A percentile compares a stretch with the other conserved stretches of the same genome.
phyloP scores from a whole-genome alignment of 2,329 filamentous ascomycete species.

The Pezizomycotina sp. region DNA sequence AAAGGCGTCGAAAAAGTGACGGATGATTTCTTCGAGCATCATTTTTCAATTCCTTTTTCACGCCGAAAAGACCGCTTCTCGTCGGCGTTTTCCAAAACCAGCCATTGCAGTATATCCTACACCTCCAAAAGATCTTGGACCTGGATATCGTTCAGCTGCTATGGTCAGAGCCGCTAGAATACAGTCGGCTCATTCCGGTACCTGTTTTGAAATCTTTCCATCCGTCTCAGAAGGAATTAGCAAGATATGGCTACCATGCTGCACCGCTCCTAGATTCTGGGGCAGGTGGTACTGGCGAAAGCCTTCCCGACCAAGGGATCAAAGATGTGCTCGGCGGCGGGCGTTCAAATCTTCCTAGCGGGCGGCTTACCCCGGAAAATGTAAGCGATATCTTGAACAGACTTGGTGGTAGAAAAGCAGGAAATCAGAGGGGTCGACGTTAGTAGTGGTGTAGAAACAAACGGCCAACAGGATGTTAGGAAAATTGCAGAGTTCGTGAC shows the following conservation, averaged over 20 bases:
- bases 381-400: slow-evolving; percentile 49
- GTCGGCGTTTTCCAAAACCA: slow-evolving; percentile 94
- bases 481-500: slow-evolving; percentile 66
- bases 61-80: slow-evolving; percentile 50
- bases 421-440: slow-evolving; percentile 73
- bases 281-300: slow-evolving; percentile 61
- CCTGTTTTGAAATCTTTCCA: slow-evolving; percentile 79
- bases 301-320: slow-evolving; percentile 55
- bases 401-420: slow-evolving; percentile 43
- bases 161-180: slow-evolving; percentile 80
- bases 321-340: slow-evolving; percentile 52
- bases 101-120: slow-evolving; percentile 62
- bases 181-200: slow-evolving; percentile 74
- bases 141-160: slow-evolving; percentile 89
- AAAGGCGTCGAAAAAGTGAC: slow-evolving; percentile 18
- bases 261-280: slow-evolving; percentile 77
- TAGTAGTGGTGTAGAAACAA: slow-evolving; percentile 79
- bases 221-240: slow-evolving; percentile 39
- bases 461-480: slow-evolving; percentile 60
- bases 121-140: slow-evolving; percentile 55
- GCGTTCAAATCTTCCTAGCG: slow-evolving; percentile 66
- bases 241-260: slow-evolving; percentile 53
- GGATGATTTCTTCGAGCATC: slow-evolving; percentile 21
- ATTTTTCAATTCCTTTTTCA: slow-evolving; percentile 38
- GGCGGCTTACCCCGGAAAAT: slow-evolving; percentile 67